Base-by-base conservation (phyloP, 176 grass and related monocot genomes). In the Musa itinerans region DNA sequence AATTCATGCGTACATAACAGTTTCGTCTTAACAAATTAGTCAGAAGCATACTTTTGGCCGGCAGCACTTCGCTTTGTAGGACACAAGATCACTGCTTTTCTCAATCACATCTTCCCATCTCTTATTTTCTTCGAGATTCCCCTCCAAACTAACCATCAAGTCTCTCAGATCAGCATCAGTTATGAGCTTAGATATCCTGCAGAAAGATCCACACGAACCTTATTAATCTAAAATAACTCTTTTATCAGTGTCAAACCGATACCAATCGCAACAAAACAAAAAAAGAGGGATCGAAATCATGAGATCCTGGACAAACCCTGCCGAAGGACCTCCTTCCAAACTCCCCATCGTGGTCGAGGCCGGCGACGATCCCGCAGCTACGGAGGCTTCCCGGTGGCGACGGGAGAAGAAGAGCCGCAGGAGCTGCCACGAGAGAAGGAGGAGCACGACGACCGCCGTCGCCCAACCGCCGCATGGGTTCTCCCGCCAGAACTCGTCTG, bases 41-140 rank as follows among this genome's bases (percentile, higher is more conserved):
- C 78, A 79, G 73, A 51, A 54, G 34, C 43, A 55, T 87, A 99
- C 95, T 76, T 75, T 64, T 69, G 84, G 70, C 63, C 84, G 91
- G 70, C 84, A 80, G 78, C 90, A 93, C 90, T 89, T 91, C 11
- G 88, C 90, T 69, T 68, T 75, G 76, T 99, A 99, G 15, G 88
- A 91, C 66, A 99, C 72, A 50, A 54, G 59, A 64, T 86, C 84
- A 79, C 81, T 91, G 52, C 71, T 78, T 81, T 87, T 94, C 63
- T 80, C 72, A 78, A 94, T 79, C 11, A 94, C 95, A 69, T 80
- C 48, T 20, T 79, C 83, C 95, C 90, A 99, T 63, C 81, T 83
- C 9, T 82, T 84, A 64, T 66, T 72, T 52, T 85, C 83, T 63
- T 86, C 52, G 8, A 76, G 73, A 23, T 78, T 80, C 77, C 43